Percentiles rank a stretch among this genome's conserved stretches.
phyloP scores from a whole-genome alignment of 169 alveolate species.

The Plasmodium cynomolgi region DNA sequence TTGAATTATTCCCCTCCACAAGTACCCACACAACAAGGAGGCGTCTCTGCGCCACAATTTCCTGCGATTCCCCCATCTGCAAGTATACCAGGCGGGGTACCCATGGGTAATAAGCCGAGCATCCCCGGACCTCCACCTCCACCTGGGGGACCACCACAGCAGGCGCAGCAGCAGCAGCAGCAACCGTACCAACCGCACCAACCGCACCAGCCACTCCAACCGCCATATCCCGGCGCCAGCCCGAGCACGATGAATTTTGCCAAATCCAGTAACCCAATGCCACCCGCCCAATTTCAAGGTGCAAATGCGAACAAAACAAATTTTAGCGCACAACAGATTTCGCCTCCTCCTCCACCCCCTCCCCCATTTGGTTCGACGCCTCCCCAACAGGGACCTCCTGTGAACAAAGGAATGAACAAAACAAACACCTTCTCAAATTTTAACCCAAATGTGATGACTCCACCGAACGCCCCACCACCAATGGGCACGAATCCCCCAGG shows the following conservation, averaged over 20 bases:
- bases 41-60: not conserved
- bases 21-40: not conserved
- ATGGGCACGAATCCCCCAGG: conserved; percentile 5
- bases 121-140: not conserved
- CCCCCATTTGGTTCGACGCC: conserved; percentile 8
- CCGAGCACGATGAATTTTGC: conserved; percentile 6
- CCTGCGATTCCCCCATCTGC: not conserved
- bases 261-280: not conserved
- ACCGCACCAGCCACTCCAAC: not conserved
- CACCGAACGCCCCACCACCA: not conserved
- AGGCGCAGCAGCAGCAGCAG: not conserved
- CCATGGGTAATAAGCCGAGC: not conserved
- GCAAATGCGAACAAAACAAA: conserved; percentile 31
- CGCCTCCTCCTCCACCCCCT: conserved; percentile 53
- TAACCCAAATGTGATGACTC: conserved; percentile 30
- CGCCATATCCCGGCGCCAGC: not conserved
- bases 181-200: not conserved
- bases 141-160: conserved; percentile 12
- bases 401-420: conserved; percentile 14
- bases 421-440: conserved; percentile 18
- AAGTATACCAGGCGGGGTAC: not conserved
- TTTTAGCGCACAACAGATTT: conserved; percentile 25
- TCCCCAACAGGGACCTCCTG: not conserved
- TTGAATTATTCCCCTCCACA: not conserved
- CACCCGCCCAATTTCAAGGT: conserved; percentile 31